Evolutionary conservation across 768 basidiomycete genomes (phyloP).

Genomic region (Rhizopogon sp.): DNA sequence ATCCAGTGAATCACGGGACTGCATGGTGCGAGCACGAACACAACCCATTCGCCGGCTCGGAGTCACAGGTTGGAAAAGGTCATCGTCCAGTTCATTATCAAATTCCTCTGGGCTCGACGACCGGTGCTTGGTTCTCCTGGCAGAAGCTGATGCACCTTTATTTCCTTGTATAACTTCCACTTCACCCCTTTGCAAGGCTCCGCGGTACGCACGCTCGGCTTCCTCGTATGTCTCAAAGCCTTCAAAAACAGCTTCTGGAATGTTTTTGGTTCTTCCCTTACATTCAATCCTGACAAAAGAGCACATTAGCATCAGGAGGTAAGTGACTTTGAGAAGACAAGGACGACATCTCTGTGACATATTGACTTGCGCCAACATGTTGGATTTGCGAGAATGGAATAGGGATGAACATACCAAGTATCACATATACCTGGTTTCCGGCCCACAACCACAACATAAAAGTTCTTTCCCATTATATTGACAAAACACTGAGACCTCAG

Average conservation of each 20-base stretch:
- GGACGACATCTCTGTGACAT: conserved; percentile 9
- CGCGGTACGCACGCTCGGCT: conserved; percentile 29
- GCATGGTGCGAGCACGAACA: background rate
- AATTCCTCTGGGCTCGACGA: conserved; percentile 12
- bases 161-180: conserved; percentile 12
- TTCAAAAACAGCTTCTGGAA: conserved; percentile 38
- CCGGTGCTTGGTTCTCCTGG: conserved; percentile 5
- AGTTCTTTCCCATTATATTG: conserved; percentile 15
- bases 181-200: conserved; percentile 24
- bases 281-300: conserved; percentile 38
- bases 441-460: conserved; percentile 25
- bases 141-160: conserved; percentile 1
- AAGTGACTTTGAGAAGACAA: conserved; percentile 4
- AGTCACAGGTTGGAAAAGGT: background rate
- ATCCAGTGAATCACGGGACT: conserved; percentile 9
- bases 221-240: conserved; percentile 39
- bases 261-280: conserved; percentile 35
- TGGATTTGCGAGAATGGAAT: conserved; percentile 1
- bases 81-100: conserved; percentile 4
- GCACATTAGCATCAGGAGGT: conserved; percentile 4
- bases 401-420: conserved; percentile 15
- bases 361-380: conserved; percentile 26
- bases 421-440: conserved; percentile 25
- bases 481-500: background rate
- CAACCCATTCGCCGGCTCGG: conserved; percentile 1